Conservation (phyloP, 805 yeast species). For the Cyberlindnera nakhonratchasimensis region DNA sequence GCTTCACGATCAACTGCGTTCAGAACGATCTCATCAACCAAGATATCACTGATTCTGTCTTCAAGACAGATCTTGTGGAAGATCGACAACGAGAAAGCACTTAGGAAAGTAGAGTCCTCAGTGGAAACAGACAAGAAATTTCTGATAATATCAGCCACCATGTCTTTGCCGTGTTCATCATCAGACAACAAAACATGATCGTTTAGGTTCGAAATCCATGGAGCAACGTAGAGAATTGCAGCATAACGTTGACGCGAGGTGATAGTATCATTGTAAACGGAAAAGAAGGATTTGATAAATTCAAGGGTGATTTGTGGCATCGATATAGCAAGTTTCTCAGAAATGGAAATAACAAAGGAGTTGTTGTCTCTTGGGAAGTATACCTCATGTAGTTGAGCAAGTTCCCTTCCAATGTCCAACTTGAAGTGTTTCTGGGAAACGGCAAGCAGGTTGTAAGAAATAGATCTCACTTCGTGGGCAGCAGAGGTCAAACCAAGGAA, state of each 20-base stretch:
- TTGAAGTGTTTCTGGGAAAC: constrained; percentile 58
- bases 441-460: constrained; percentile 61
- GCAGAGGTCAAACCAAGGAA: constrained; percentile 66
- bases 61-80: constrained; percentile 70
- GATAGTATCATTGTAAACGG: constrained; percentile 44
- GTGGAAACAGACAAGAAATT: constrained; percentile 59
- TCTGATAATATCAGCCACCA: constrained; percentile 57
- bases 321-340: constrained; percentile 50
- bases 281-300: constrained; percentile 47
- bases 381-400: constrained; percentile 53
- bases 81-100: constrained; percentile 53
- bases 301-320: constrained; percentile 61
- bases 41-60: constrained; percentile 49
- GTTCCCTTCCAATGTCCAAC: constrained; percentile 54
- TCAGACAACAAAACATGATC: constrained; percentile 51
- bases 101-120: constrained; percentile 42
- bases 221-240: constrained; percentile 47
- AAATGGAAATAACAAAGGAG: constrained; percentile 54
- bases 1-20: constrained; percentile 74
- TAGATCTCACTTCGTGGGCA: constrained; percentile 53
- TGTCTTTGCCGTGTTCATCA: constrained; percentile 56
- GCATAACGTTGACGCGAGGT: constrained; percentile 29
- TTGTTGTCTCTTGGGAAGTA: constrained; percentile 67
- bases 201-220: constrained; percentile 73
- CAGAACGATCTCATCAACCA: constrained; percentile 71